Evolutionary conservation across 2,329 filamentous ascomycete genomes (phyloP).

Genomic region (Cadophora sp.): DNA sequence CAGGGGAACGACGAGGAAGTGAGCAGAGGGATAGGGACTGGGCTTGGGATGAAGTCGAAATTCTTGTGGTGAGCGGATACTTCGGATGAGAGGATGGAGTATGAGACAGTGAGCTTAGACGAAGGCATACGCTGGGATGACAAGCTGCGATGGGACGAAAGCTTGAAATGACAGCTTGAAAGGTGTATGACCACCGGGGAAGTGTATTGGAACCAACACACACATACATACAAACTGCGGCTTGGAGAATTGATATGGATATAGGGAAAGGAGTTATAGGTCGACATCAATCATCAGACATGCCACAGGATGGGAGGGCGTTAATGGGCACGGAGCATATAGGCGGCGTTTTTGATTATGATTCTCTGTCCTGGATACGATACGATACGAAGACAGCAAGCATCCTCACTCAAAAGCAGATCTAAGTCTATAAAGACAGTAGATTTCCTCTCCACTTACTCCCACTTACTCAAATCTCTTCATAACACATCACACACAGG

Average conservation of each 20-base stretch:
- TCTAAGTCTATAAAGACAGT: too few relatives aligned
- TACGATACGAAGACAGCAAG: background rate
- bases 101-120: background rate
- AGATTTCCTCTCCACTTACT: background rate
- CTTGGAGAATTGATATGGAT: background rate
- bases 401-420: background rate
- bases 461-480: background rate
- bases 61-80: background rate
- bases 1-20: slow-evolving; percentile 40
- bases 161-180: too few relatives aligned
- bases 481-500: too few relatives aligned
- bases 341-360: background rate
- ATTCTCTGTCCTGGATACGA: too few relatives aligned
- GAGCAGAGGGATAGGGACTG: slow-evolving; percentile 13
- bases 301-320: background rate
- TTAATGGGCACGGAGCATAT: background rate
- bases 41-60: background rate
- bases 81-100: background rate
- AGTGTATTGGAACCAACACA: too few relatives aligned
- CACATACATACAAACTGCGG: background rate
- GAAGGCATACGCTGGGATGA: background rate
- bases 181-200: background rate
- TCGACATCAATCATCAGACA: background rate
- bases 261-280: background rate
- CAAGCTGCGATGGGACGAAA: background rate